These are phyloP conservation scores for Tephrocybe sp. DNA, from an alignment of 768 basidiomycete genomes.

Conservation along the genomic window DNA sequence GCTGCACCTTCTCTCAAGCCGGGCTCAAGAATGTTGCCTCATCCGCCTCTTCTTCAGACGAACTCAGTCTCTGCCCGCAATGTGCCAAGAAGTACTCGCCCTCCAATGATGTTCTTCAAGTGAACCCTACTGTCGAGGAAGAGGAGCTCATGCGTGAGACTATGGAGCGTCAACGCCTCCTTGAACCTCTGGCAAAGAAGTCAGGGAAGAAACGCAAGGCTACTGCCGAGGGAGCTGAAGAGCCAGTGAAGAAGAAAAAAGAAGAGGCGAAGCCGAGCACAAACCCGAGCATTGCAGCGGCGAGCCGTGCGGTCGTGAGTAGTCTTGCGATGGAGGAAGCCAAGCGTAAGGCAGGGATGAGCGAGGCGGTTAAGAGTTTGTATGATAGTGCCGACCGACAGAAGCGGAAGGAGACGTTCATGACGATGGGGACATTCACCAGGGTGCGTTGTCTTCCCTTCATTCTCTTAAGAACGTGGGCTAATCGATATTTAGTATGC, in stretches of 20 bases:
- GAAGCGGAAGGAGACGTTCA: conserved; percentile 80
- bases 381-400: conserved; percentile 60
- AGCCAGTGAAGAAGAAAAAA: conserved; percentile 47
- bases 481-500: conserved; percentile 13
- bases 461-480: neutral
- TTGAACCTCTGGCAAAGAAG: conserved; percentile 51
- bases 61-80: conserved; percentile 71
- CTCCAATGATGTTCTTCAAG: conserved; percentile 49
- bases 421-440: conserved; percentile 91
- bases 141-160: conserved; percentile 53
- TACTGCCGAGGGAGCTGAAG: conserved; percentile 29
- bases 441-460: conserved; percentile 56
- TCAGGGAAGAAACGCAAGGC: conserved; percentile 58
- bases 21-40: conserved; percentile 70
- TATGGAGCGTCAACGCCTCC: conserved; percentile 59
- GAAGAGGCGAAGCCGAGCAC: conserved; percentile 36
- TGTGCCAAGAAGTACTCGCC: conserved; percentile 71
- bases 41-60: conserved; percentile 26
- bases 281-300: conserved; percentile 54
- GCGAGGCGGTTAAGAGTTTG: conserved; percentile 79
- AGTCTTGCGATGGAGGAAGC: conserved; percentile 80
- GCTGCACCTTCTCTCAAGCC: conserved; percentile 88
- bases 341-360: conserved; percentile 84
- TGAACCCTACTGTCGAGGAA: conserved; percentile 76
- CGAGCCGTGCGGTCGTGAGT: conserved; percentile 65